phyloP scores from a whole-genome alignment of 345 rosid genomes.

The Brassica rapa region DNA sequence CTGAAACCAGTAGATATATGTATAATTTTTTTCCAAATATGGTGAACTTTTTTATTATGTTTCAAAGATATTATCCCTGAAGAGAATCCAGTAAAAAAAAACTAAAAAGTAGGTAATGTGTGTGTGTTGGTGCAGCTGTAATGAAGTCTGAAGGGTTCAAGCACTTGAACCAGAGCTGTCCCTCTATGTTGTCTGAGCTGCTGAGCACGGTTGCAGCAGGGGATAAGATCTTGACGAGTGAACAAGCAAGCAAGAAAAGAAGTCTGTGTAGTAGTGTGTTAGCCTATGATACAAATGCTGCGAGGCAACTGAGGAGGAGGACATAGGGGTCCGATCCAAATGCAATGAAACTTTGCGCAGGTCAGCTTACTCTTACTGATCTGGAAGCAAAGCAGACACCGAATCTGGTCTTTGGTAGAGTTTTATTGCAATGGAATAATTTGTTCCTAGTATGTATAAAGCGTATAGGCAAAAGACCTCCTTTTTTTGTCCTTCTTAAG shows the following conservation, averaged over 20 bases:
- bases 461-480: not conserved
- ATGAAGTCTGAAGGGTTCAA: constrained; percentile 95
- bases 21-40: not conserved
- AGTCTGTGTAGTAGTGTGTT: not conserved
- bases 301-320: not conserved
- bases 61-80: not conserved
- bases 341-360: not conserved
- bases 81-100: not conserved
- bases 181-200: constrained; percentile 76
- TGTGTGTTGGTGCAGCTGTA: constrained; percentile 55
- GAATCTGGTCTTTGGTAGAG: not conserved
- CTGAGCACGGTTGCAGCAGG: constrained; percentile 69
- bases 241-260: not conserved
- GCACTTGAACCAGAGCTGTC: constrained; percentile 87
- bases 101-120: not conserved
- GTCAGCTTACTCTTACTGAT: not conserved
- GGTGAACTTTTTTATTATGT: not conserved
- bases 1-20: not conserved
- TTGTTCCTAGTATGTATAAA: not conserved
- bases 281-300: not conserved
- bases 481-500: not conserved
- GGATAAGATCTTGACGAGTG: constrained; percentile 47
- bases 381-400: not conserved
- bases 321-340: not conserved
- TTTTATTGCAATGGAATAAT: not conserved